These are phyloP conservation scores for Sequoia sempervirens DNA, from an alignment of 75 land plant genomes.

Conservation along the genomic window DNA sequence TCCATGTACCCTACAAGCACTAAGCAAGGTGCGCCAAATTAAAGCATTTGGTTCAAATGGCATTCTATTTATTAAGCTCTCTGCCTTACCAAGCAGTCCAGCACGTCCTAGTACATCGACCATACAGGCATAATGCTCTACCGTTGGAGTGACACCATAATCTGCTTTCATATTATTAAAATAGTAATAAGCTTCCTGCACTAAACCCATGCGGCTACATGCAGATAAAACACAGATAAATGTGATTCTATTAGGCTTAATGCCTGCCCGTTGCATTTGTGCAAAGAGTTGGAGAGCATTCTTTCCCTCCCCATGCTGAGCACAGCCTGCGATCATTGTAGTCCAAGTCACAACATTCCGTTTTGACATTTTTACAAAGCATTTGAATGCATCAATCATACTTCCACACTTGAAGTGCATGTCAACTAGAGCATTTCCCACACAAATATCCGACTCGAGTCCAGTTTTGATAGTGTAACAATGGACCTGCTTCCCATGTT, in stretches of 20 bases:
- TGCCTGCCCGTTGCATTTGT: constrained; percentile 12
- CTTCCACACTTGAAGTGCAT: constrained; percentile 55
- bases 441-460: constrained; percentile 34
- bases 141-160: constrained; percentile 26
- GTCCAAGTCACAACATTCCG: constrained; percentile 71
- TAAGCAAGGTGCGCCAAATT: constrained; percentile 48
- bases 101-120: constrained; percentile 34
- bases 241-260: constrained; percentile 18
- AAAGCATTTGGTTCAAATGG: constrained; percentile 55
- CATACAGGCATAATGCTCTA: constrained; percentile 51
- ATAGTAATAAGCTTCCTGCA: constrained; percentile 25
- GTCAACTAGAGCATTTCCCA: constrained; percentile 56
- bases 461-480: constrained; percentile 20
- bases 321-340: constrained; percentile 59
- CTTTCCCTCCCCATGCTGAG: constrained; percentile 15
- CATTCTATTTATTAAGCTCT: constrained; percentile 37
- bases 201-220: constrained; percentile 38
- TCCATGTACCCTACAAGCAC: constrained; percentile 26
- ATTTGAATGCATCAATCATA: constrained; percentile 27
- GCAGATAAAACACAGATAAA: constrained; percentile 17
- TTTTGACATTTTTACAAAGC: constrained; percentile 22
- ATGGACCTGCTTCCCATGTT: constrained; percentile 34
- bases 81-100: constrained; percentile 43
- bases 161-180: constrained; percentile 22
- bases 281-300: constrained; percentile 18